Percentiles rank a stretch among this genome's conserved stretches.
Evolutionary conservation across 176 grass and related monocot genomes (phyloP).

Genomic region (Chrysopogon serrulatus): DNA sequence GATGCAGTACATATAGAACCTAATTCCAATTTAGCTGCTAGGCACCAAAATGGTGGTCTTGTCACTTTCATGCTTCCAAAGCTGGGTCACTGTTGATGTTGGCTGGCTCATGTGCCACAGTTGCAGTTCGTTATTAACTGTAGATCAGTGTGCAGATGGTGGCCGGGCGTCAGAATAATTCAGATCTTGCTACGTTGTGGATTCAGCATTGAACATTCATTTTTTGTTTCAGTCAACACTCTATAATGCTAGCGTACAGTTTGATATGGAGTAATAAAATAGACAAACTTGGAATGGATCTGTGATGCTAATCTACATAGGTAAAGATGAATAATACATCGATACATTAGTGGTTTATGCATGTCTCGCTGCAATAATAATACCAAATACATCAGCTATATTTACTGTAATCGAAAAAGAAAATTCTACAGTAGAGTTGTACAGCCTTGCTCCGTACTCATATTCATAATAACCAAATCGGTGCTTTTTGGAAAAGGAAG

Average conservation of each 20-base stretch:
- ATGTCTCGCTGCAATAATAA: too few relatives aligned
- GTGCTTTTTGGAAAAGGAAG: neutral
- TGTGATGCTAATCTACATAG: neutral
- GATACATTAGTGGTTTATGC: too few relatives aligned
- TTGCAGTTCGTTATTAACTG: slow-evolving; percentile 24
- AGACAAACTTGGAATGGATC: too few relatives aligned
- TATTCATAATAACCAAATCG: too few relatives aligned
- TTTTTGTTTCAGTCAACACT: neutral
- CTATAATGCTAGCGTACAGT: too few relatives aligned
- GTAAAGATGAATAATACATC: too few relatives aligned
- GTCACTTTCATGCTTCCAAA: slow-evolving; percentile 30
- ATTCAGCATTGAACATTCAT: neutral
- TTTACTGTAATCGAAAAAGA: too few relatives aligned
- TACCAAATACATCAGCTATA: too few relatives aligned
- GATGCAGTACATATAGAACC: neutral
- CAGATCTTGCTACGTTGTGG: neutral
- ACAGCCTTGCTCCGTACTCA: too few relatives aligned
- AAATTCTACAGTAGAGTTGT: too few relatives aligned
- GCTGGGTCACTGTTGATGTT: neutral
- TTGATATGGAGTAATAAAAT: too few relatives aligned
- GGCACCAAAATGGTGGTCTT: neutral
- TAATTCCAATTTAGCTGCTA: neutral
- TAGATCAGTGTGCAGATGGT: neutral
- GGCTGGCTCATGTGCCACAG: neutral
- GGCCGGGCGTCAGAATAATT: neutral